phyloP scores from a whole-genome alignment of 805 yeast species.

The Wickerhamiella cacticola region DNA sequence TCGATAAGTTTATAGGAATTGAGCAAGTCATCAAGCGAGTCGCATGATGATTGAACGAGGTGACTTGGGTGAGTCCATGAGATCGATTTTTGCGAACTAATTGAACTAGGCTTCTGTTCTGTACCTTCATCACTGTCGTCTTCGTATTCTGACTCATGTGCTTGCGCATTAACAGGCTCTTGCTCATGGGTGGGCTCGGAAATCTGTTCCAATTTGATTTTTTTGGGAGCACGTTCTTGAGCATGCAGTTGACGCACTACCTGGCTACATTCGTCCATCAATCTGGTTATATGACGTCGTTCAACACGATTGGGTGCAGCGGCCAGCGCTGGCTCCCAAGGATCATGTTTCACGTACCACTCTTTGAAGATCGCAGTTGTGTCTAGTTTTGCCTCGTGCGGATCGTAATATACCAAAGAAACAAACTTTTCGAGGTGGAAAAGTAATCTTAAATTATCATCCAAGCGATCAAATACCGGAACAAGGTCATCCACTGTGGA shows the following conservation, averaged over 20 bases:
- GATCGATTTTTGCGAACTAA: slow-evolving; percentile 2
- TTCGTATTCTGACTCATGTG: not conserved
- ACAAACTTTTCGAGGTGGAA: slow-evolving; percentile 33
- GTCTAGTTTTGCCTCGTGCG: slow-evolving; percentile 28
- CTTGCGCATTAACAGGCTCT: slow-evolving; percentile 13
- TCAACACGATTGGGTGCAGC: slow-evolving; percentile 19
- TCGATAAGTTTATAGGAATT: slow-evolving; percentile 47
- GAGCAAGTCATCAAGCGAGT: slow-evolving; percentile 36
- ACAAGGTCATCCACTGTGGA: slow-evolving; percentile 14
- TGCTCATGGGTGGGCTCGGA: slow-evolving; percentile 5
- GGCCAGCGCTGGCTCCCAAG: slow-evolving; percentile 29
- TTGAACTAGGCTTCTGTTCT: not conserved
- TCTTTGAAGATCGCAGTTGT: slow-evolving; percentile 26
- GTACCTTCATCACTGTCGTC: not conserved
- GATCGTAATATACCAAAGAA: slow-evolving; percentile 31
- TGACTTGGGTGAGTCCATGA: slow-evolving; percentile 49
- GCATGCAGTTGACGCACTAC: not conserved
- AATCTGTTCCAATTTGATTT: not conserved
- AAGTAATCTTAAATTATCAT: slow-evolving; percentile 29
- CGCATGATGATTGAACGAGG: slow-evolving; percentile 33
- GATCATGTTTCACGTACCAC: slow-evolving; percentile 26
- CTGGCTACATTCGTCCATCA: slow-evolving; percentile 2
- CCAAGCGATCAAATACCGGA: slow-evolving; percentile 25
- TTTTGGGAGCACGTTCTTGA: not conserved
- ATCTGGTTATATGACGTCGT: slow-evolving; percentile 5